A percentile compares a stretch with the other conserved stretches of the same genome.
Conservation (phyloP, 345 rosid genomes). For the Bruguiera gymnorhiza region DNA sequence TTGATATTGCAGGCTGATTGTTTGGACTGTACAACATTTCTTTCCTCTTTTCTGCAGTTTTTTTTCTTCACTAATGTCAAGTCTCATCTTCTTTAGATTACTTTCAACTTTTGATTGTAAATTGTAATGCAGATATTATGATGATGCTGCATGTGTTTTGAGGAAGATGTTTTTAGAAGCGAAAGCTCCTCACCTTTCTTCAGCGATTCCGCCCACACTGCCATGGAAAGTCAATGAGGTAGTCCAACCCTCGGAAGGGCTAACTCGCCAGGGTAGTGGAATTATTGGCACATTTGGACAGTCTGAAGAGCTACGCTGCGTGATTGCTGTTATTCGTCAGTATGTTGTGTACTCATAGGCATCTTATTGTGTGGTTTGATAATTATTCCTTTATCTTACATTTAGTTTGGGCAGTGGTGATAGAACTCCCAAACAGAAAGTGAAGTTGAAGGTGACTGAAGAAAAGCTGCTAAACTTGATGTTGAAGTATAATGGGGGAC, state of each 20-base stretch:
- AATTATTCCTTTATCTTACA: conserved; percentile 11
- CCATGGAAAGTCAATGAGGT: conserved; percentile 96
- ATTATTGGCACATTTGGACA: conserved; percentile 89
- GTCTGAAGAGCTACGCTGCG: conserved; percentile 97
- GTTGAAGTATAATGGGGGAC: conserved; percentile 97
- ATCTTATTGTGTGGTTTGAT: conserved; percentile 1
- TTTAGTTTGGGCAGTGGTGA: conserved; percentile 66
- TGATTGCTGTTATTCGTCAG: conserved; percentile 95
- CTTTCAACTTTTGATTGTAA: conserved; percentile 1
- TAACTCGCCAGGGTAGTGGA: conserved; percentile 97
- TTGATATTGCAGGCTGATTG: conserved; percentile 2
- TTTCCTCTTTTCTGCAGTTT: neutral
- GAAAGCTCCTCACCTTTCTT: conserved; percentile 97
- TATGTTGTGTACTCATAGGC: conserved; percentile 38
- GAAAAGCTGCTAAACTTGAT: conserved; percentile 90
- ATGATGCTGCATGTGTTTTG: conserved; percentile 95
- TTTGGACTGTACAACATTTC: neutral
- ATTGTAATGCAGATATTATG: conserved; percentile 67
- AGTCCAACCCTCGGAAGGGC: conserved; percentile 72
- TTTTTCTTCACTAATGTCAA: neutral
- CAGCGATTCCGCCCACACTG: conserved; percentile 78
- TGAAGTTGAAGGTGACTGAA: conserved; percentile 95
- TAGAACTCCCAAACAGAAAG: conserved; percentile 99
- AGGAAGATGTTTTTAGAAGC: conserved; percentile 97
- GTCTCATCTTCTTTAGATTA: neutral